These are phyloP conservation scores for Alternaria arborescens DNA, from an alignment of 2,329 filamentous ascomycete genomes.

Conservation along the genomic window DNA sequence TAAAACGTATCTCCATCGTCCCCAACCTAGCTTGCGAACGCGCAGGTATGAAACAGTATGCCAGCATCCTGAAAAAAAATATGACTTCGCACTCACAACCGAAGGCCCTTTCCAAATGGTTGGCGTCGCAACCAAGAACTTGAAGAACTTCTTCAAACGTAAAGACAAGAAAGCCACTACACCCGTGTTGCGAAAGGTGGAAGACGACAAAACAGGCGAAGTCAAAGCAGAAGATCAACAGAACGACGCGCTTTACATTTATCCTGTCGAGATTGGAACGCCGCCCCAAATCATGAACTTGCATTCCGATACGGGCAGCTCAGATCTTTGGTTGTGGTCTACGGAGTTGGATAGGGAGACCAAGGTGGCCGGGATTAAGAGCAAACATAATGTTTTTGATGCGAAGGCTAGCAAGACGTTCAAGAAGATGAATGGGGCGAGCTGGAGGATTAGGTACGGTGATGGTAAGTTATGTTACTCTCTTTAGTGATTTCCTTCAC, in stretches of 20 bases:
- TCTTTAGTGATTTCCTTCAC: no score
- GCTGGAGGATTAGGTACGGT: no score
- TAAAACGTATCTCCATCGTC: conserved; percentile 35
- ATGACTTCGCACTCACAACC: conserved; percentile 11
- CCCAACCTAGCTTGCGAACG: conserved; percentile 36
- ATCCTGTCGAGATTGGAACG: conserved; percentile 70
- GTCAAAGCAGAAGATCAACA: conserved; percentile 70
- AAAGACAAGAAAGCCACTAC: not conserved
- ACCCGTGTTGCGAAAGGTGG: conserved; percentile 1
- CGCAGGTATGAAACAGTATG: conserved; percentile 68
- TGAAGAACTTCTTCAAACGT: conserved; percentile 26
- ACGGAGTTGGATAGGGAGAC: not conserved
- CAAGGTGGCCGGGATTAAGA: conserved; percentile 62
- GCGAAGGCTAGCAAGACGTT: conserved; percentile 69
- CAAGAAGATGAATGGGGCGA: conserved; percentile 55
- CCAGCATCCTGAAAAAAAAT: conserved; percentile 68
- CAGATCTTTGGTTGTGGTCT: conserved; percentile 68
- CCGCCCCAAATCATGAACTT: conserved; percentile 67
- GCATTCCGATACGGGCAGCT: conserved; percentile 75
- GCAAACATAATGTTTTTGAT: conserved; percentile 63
- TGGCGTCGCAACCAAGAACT: conserved; percentile 16
- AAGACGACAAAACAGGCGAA: conserved; percentile 53
- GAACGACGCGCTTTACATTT: conserved; percentile 73
- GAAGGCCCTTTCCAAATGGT: conserved; percentile 25
- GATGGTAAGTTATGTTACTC: no score